phyloP scores from a whole-genome alignment of 2,329 filamentous ascomycete species.

The Lecanicillium sp. region DNA sequence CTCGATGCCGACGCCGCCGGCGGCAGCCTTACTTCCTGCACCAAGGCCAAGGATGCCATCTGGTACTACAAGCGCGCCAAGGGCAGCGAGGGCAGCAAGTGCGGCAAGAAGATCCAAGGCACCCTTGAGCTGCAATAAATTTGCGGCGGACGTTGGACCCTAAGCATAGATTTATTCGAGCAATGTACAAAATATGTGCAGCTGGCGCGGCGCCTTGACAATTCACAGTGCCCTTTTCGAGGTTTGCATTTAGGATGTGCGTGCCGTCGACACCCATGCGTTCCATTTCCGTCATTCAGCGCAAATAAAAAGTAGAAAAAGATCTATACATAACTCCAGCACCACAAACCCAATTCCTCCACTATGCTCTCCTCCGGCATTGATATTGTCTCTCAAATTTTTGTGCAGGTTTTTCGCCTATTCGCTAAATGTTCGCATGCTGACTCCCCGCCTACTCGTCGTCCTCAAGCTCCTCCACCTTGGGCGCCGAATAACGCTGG shows the following conservation, averaged over 20 bases:
- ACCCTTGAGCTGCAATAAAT: background rate
- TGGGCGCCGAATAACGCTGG: constrained; percentile 46
- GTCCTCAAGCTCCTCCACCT: constrained; percentile 47
- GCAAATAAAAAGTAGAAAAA: background rate
- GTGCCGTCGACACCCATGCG: background rate
- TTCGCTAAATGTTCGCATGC: background rate
- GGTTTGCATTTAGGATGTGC: background rate
- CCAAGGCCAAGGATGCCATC: constrained; percentile 45
- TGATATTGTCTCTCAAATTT: background rate
- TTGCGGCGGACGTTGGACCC: background rate
- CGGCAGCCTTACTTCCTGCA: constrained; percentile 47
- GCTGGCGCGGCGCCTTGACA: no score
- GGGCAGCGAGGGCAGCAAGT: constrained; percentile 21
- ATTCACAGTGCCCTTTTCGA: background rate
- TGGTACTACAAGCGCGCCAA: constrained; percentile 47
- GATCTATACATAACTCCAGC: constrained; percentile 7
- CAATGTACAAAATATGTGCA: background rate
- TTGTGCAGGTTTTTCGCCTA: background rate
- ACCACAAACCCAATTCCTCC: background rate
- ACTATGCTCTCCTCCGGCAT: background rate
- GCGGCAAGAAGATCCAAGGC: background rate
- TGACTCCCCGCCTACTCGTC: constrained; percentile 33
- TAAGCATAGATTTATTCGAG: background rate
- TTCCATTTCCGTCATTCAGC: constrained; percentile 2
- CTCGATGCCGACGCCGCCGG: constrained; percentile 40